Percentiles rank a stretch among this genome's conserved stretches.
These are phyloP conservation scores for Tricholoma sp. DNA, from an alignment of 768 basidiomycete genomes.

Conservation along the genomic window DNA sequence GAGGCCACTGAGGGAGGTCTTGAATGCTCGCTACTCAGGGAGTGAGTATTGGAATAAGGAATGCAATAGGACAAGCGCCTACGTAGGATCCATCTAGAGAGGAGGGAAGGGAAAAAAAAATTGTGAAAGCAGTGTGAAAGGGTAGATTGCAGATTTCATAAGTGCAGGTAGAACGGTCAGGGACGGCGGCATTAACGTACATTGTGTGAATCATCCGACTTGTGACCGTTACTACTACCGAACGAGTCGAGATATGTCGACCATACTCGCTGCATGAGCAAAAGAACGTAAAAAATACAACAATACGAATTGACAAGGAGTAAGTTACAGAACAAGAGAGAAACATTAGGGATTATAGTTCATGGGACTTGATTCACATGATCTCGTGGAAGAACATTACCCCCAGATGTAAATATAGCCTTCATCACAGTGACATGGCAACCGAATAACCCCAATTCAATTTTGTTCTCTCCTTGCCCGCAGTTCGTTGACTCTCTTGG, in stretches of 20 bases:
- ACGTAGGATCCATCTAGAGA: conserved; percentile 15
- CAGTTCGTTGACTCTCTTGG: too few species aligned
- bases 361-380: too few species aligned
- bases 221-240: conserved; percentile 4
- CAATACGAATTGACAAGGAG: not conserved
- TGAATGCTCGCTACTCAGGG: conserved; percentile 16
- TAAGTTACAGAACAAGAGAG: too few species aligned
- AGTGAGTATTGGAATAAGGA: not conserved
- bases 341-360: too few species aligned
- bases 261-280: conserved; percentile 38
- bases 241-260: conserved; percentile 42
- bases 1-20: conserved; percentile 33
- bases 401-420: too few species aligned
- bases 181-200: conserved; percentile 12
- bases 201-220: conserved; percentile 12
- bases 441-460: too few species aligned
- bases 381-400: too few species aligned
- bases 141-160: not conserved
- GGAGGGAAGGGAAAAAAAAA: not conserved
- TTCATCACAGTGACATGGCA: too few species aligned
- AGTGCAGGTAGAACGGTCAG: conserved; percentile 7
- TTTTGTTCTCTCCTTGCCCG: too few species aligned
- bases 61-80: conserved; percentile 11
- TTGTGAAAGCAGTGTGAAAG: too few species aligned
- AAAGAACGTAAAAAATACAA: not conserved